Evolutionary conservation across 257 asterid genomes (phyloP).

Genomic region (Solanum clarkiae): DNA sequence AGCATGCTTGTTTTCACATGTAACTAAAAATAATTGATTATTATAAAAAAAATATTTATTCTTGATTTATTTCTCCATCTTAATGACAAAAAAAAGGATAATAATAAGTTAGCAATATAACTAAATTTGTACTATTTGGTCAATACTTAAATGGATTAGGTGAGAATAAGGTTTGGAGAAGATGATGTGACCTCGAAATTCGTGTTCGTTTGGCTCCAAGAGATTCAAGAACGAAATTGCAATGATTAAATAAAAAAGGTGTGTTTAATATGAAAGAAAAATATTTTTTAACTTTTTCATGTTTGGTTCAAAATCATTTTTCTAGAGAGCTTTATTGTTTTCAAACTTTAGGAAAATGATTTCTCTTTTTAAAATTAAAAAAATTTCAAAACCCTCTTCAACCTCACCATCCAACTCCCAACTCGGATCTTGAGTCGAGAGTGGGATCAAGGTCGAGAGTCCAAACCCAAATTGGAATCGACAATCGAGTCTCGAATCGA

Average conservation of each 20-base stretch:
- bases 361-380: background rate
- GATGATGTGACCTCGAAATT: background rate
- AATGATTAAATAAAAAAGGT: background rate
- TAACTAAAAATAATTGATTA: background rate
- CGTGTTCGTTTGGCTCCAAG: background rate
- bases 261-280: background rate
- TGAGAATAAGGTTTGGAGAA: background rate
- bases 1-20: background rate
- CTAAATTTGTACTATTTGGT: background rate
- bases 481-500: background rate
- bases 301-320: background rate
- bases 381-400: background rate
- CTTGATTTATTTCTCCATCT: too few species aligned
- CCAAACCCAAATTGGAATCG: background rate
- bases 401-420: background rate
- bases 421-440: background rate
- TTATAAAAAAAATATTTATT: background rate
- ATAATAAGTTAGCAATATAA: background rate
- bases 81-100: too few species aligned
- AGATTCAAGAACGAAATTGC: background rate
- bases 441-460: background rate
- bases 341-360: background rate
- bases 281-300: background rate
- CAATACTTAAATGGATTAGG: background rate
- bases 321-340: background rate